Conservation (phyloP, 441 rosid genomes). For the Adansonia rubrostipa region DNA sequence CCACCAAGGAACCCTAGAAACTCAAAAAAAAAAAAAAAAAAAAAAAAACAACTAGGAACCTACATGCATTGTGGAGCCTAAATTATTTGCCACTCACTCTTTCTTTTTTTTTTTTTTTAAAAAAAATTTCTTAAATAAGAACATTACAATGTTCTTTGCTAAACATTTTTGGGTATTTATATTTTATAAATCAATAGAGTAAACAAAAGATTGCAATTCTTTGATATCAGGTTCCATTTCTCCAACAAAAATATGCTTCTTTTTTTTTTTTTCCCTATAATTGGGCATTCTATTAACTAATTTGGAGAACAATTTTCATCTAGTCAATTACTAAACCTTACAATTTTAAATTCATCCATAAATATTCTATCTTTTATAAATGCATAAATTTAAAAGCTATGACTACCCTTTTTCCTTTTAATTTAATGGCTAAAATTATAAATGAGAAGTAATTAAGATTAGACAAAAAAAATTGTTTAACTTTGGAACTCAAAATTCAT, state of each 20-base stretch:
- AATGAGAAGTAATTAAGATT: too few relatives aligned
- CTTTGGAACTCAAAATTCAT: neutral
- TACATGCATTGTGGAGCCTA: neutral
- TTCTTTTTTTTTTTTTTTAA: neutral
- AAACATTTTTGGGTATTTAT: neutral
- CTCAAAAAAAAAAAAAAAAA: neutral
- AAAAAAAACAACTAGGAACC: neutral
- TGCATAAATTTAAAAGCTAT: neutral
- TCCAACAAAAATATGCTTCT: neutral
- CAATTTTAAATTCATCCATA: neutral
- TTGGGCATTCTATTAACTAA: neutral
- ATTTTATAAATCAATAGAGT: neutral
- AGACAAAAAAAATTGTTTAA: neutral
- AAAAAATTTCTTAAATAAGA: neutral
- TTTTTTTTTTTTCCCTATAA: neutral
- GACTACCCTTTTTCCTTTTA: neutral
- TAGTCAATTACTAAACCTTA: neutral
- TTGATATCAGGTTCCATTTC: neutral
- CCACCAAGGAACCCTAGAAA: constrained; percentile 27
- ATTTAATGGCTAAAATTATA: neutral
- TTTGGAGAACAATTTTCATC: neutral
- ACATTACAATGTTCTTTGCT: neutral
- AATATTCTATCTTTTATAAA: neutral
- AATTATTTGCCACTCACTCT: neutral
- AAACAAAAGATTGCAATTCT: neutral